Evolutionary conservation across 257 asterid species (phyloP), one percentile per base, ranked within the genome.

Genomic region (Fraxinus pennsylvanica): DNA sequence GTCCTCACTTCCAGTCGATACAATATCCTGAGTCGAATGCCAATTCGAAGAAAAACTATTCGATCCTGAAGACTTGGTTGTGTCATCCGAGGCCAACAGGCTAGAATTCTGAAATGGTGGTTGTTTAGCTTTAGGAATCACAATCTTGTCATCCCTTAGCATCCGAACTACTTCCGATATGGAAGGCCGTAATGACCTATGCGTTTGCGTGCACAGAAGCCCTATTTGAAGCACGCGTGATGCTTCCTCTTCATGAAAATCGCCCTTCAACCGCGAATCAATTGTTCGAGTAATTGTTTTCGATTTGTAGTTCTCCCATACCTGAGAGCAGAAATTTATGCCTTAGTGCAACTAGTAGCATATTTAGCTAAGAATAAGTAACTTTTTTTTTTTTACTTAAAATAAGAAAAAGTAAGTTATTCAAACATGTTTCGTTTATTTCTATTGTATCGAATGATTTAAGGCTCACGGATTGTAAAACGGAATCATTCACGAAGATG

Each of bases 141-240:
- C 88, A 38, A 39, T 74, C 72, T 82, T 85, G 52, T 85, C 88
- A 5, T 88, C 87, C 0, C 84, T 85, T 4, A 92, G 92, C 97
- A 94, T 88, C 47, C 61, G 68, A 9, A 94, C 88, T 4, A 91
- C 97, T n/a, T 87, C 88, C 12, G 27, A 85, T 97, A 94, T 94
- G 21, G 97, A 91, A 71, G 97, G 99, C 35, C 97, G 88, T 67
- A 85, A 83, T 19, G 84, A 73, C 21, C 84, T 84, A 5, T 93
- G 89, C 27, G 97, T 97, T 72, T 94, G 99, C 0, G 94, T 88
- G 81, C 97, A 94, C 29, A 91, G 59, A 41, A 94, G 91, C 76
- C 96, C 99, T 22, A 92, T 73, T 81, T 54, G 87, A 25, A 94
- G 81, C 81, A 89, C 92, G 30, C 73, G 91, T 1, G 87, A 68